Percentiles rank a stretch among this genome's conserved stretches.
Conservation (phyloP, 768 basidiomycete species). For the Trametes meyenii region DNA sequence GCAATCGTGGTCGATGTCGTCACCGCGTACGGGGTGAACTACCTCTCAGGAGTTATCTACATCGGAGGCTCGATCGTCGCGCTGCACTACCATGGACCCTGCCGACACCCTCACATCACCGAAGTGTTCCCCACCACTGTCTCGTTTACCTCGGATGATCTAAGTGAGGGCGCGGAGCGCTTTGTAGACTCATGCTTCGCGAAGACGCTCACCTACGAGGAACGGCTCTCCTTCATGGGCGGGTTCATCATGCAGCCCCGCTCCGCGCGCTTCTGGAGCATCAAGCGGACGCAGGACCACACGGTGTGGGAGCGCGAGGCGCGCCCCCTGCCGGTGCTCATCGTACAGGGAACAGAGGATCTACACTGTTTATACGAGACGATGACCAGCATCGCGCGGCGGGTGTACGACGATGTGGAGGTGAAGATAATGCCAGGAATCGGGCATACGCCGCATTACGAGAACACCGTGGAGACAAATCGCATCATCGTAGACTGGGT, state of each 20-base stretch:
- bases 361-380: slow-evolving; percentile 20
- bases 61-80: slow-evolving; percentile 29
- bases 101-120: slow-evolving; percentile 18
- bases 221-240: slow-evolving; percentile 29
- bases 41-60: slow-evolving; percentile 29
- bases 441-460: slow-evolving; percentile 30
- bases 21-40: slow-evolving; percentile 24
- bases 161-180: slow-evolving; percentile 12
- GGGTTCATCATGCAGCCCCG: slow-evolving; percentile 28
- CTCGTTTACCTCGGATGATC: slow-evolving; percentile 22
- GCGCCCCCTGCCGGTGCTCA: slow-evolving; percentile 23
- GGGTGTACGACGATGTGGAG: slow-evolving; percentile 22
- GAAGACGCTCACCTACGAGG: slow-evolving; percentile 23
- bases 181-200: slow-evolving; percentile 32
- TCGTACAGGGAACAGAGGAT: slow-evolving; percentile 32
- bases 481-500: slow-evolving; percentile 30
- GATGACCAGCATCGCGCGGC: slow-evolving; percentile 19
- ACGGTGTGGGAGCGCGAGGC: slow-evolving; percentile 24
- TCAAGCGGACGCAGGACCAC: slow-evolving; percentile 29
- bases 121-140: slow-evolving; percentile 15
- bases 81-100: slow-evolving; percentile 17
- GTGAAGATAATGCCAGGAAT: slow-evolving; percentile 25
- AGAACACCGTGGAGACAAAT: slow-evolving; percentile 27
- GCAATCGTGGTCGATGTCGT: slow-evolving; percentile 24
- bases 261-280: slow-evolving; percentile 17